phyloP scores from a whole-genome alignment of 768 basidiomycete species.

The Porphyrellus cyaneotinctus region DNA sequence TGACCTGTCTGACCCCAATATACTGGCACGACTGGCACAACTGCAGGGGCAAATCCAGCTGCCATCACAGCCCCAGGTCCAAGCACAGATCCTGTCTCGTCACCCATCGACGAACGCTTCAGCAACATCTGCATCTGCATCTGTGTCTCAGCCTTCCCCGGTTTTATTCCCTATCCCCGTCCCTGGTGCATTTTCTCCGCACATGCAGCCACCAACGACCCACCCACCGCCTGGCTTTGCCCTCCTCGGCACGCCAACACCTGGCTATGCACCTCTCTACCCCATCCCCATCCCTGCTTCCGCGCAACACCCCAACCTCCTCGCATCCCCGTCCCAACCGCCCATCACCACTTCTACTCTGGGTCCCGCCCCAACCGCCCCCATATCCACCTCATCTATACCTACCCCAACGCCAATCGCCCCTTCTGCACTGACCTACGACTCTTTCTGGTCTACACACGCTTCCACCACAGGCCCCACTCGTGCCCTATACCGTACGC shows the following conservation, averaged over 20 bases:
- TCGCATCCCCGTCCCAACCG: background rate
- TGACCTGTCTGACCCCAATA: constrained; percentile 23
- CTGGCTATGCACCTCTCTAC: background rate
- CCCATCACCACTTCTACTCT: background rate
- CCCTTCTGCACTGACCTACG: constrained; percentile 47
- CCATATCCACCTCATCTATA: constrained; percentile 5
- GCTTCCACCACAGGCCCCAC: constrained; percentile 29
- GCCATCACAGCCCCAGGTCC: background rate
- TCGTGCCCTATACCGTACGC: constrained; percentile 29
- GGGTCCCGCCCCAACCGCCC: background rate
- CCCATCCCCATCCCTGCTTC: background rate
- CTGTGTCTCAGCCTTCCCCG: background rate
- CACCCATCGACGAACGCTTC: constrained; percentile 1
- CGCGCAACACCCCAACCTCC: background rate
- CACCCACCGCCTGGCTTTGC: constrained; percentile 13
- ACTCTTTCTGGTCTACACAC: constrained; percentile 62
- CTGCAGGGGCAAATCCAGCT: constrained; percentile 20
- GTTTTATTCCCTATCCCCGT: background rate
- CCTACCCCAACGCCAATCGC: constrained; percentile 5
- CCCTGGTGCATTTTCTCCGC: background rate
- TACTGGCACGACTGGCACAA: constrained; percentile 24
- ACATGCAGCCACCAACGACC: background rate
- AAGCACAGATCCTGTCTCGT: background rate
- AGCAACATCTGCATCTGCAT: background rate
- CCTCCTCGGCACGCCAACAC: background rate